Evolutionary conservation across 805 yeast genomes (phyloP), one percentile per base, ranked within the genome.

Genomic region (Saccharomycopsis babjevae): DNA sequence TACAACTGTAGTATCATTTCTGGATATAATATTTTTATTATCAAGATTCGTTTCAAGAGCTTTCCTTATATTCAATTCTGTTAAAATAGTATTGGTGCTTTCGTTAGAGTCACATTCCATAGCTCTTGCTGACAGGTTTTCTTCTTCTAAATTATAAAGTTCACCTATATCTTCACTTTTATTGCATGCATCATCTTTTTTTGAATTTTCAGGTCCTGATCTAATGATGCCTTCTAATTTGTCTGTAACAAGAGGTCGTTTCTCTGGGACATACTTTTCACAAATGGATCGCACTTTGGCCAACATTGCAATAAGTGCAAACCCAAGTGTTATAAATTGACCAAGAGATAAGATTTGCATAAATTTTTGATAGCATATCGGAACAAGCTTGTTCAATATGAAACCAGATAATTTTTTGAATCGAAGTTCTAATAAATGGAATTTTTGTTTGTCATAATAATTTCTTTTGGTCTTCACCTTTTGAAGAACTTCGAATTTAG

Each of bases 271-370:
- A 22, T 50, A 57, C 11, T 34, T 54, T 28, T 7, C 34, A 20
- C 39, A 25, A 15, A 69, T 43, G 3, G 61, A 39, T 50, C 70
- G 67, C 8, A 79, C 63, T 54, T 73, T 72, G 13, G 82, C 71
- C 32, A 75, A 62, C 25, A 71, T 62, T 0, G 80, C 86, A 4
- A 82, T 67, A 57, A 83, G 67, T 0, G 79, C 75, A 65, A 83
- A 73, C 1, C 86, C 87, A n/a, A 83, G 66, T 16, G 78, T 76
- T 8, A 81, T 72, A 64, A 79, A 83, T 65, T 83, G 86, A 1
- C 84, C 85, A 55, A 77, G 69, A 6, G 79, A 77, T 11, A 83
- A 71, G 1, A 83, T 74, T 0, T 79, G 73, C 68, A 78, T 77
- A 66, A 81, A 81, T 43, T 75, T 74, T 65, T 72, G 73, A 70